Evolutionary conservation across 495 filamentous ascomycete species (phyloP).

Genomic region (Chaetomium tenue): DNA sequence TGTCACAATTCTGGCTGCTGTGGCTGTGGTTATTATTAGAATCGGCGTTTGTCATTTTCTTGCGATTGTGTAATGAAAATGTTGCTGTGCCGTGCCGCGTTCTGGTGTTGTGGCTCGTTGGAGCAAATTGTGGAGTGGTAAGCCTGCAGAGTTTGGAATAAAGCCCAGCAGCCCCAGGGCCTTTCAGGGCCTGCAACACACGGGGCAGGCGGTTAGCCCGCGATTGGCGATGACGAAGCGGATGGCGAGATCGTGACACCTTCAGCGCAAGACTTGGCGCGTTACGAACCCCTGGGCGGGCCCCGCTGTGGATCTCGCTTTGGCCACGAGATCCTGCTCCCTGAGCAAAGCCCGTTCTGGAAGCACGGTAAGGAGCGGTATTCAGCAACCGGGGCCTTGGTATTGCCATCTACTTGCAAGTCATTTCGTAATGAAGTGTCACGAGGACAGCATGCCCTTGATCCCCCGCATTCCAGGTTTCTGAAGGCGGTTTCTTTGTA

Average conservation of each 20-base stretch:
- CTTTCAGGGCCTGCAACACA: neutral
- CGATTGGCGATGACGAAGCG: constrained; percentile 14
- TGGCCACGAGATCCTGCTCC: constrained; percentile 4
- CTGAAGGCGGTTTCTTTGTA: neutral
- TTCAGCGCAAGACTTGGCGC: constrained; percentile 5
- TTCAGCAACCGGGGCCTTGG: constrained; percentile 7
- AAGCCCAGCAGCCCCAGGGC: too few relatives aligned
- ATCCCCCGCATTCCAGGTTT: constrained; percentile 13
- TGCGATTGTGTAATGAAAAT: neutral
- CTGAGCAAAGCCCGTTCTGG: neutral
- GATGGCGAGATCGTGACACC: constrained; percentile 18
- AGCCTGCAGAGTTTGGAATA: neutral
- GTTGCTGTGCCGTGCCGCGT: neutral
- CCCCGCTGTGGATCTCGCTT: constrained; percentile 1
- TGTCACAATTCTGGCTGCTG: constrained; percentile 29
- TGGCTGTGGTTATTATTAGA: constrained; percentile 1
- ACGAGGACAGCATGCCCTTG: constrained; percentile 15
- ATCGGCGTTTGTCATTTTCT: neutral
- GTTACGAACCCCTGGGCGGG: neutral
- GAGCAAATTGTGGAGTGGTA: neutral
- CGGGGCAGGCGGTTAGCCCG: neutral
- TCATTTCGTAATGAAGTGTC: neutral
- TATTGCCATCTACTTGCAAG: neutral
- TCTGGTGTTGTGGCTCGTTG: neutral
- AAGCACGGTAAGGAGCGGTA: constrained; percentile 11